Conservation (phyloP, 495 filamentous ascomycete species). For the Penicillium lagena region DNA sequence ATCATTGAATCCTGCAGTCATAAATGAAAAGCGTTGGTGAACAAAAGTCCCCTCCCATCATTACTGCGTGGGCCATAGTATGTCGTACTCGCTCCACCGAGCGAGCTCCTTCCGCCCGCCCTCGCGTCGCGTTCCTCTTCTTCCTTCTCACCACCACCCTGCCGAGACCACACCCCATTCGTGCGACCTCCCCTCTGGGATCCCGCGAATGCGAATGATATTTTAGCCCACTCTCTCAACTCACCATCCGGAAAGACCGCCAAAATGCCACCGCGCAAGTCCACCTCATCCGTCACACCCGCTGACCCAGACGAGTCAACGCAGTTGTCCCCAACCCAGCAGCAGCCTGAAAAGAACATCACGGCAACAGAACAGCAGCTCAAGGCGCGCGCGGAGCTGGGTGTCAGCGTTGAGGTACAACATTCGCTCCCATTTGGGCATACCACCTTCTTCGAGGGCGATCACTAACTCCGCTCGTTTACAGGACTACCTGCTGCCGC, state of each 20-base stretch:
- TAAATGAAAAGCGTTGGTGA: not conserved
- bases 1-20: not conserved
- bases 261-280: constrained; percentile 33
- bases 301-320: constrained; percentile 17
- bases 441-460: not conserved
- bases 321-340: constrained; percentile 9
- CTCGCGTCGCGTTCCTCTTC: constrained; percentile 9
- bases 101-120: constrained; percentile 1
- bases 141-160: not conserved
- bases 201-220: too few relatives aligned
- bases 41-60: not conserved
- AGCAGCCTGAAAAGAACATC: constrained; percentile 19
- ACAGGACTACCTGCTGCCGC: constrained; percentile 86
- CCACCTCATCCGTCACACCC: constrained; percentile 25
- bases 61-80: too few relatives aligned
- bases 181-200: too few relatives aligned
- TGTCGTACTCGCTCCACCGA: constrained; percentile 8
- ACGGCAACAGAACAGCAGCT: constrained; percentile 43
- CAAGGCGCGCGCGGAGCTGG: constrained; percentile 37
- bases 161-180: too few relatives aligned
- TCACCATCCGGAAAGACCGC: not conserved
- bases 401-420: constrained; percentile 38
- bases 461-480: not conserved
- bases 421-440: not conserved
- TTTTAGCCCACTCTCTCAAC: not conserved